Base-by-base conservation (phyloP, 148 eudicot genomes). In the Beta vulgaris region DNA sequence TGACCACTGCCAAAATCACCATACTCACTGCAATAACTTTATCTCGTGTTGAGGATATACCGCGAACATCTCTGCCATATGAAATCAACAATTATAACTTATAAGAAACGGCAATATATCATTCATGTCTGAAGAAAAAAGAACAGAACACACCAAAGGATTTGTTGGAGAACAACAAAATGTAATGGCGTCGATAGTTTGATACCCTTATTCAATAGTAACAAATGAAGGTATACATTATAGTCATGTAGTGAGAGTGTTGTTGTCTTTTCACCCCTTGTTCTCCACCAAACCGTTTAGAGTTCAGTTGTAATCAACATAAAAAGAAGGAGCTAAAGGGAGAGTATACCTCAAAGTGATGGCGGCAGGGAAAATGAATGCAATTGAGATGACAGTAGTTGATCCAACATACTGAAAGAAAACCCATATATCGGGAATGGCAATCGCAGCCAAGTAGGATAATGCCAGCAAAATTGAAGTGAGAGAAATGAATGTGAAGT, bases 391-490 rank as follows among this genome's bases (percentile, higher is more conserved):
- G 7, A 90, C 87, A 31, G 96, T 80, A 48, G 98, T 95, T 21
- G 98, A 91, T 46, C 98, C 98, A 72, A 92, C 73, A 66, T 87
- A 92, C 89, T 91, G 97, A 72, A 87, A 91, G 83, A 91, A 87
- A n/a, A 84, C 85, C 98, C 97, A 91, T 28, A 95, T 90, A 67
- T 88, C 88, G 0, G 98, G 98, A 46, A 95, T 80, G 61, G 82
- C 85, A 79, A 95, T 90, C 3, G 98, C 93, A 7, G 87, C 86
- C 15, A 88, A 34, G 43, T 89, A 95, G 15, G 84, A 62, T 25
- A 86, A 66, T 4, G 48, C 82, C 6, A 92, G 76, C 32, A 95
- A 49, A 44, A 78, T 37, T 67, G 83, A 62, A 32, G 88, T 87
- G 32, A 95, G 86, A 63, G 72, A 15, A 40, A 90, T 10, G 68